Evolutionary conservation across 257 asterid genomes (phyloP).

Genomic region (Jaltomata sinuosa): DNA sequence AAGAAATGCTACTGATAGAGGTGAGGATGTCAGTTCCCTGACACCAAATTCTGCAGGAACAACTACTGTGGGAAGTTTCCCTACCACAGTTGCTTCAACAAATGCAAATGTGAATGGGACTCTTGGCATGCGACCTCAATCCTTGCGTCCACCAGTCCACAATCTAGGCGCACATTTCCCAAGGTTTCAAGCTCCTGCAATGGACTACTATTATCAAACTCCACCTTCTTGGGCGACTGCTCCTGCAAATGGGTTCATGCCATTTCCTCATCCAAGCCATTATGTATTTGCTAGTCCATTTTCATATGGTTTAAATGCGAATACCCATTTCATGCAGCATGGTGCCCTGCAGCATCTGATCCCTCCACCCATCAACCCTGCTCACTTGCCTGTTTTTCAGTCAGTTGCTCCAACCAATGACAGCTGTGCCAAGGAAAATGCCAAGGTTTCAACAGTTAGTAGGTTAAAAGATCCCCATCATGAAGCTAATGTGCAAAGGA

Average conservation of each 20-base stretch:
- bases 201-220: slow-evolving; percentile 70
- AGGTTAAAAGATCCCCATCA: slow-evolving; percentile 20
- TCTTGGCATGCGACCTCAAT: slow-evolving; percentile 40
- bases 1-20: slow-evolving; percentile 12
- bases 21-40: slow-evolving; percentile 18
- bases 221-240: slow-evolving; percentile 58
- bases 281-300: slow-evolving; percentile 46
- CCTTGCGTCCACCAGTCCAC: slow-evolving; percentile 48
- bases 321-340: slow-evolving; percentile 51
- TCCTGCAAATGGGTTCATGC: slow-evolving; percentile 57
- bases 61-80: slow-evolving; percentile 14
- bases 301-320: slow-evolving; percentile 62
- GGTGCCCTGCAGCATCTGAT: slow-evolving; percentile 54
- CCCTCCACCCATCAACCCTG: slow-evolving; percentile 44
- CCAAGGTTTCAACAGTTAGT: slow-evolving; percentile 26
- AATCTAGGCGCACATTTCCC: slow-evolving; percentile 57
- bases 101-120: slow-evolving; percentile 31
- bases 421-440: slow-evolving; percentile 25
- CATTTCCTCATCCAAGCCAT: slow-evolving; percentile 61
- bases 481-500: slow-evolving; percentile 19
- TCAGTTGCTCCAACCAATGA: slow-evolving; percentile 46
- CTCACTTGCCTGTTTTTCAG: slow-evolving; percentile 51
- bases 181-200: slow-evolving; percentile 52
- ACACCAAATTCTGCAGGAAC: slow-evolving; percentile 23
- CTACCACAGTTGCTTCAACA: slow-evolving; percentile 26